Base-by-base conservation (phyloP, 1,284 basidiomycete species). In the Austroboletus olivaceoglutinosus region DNA sequence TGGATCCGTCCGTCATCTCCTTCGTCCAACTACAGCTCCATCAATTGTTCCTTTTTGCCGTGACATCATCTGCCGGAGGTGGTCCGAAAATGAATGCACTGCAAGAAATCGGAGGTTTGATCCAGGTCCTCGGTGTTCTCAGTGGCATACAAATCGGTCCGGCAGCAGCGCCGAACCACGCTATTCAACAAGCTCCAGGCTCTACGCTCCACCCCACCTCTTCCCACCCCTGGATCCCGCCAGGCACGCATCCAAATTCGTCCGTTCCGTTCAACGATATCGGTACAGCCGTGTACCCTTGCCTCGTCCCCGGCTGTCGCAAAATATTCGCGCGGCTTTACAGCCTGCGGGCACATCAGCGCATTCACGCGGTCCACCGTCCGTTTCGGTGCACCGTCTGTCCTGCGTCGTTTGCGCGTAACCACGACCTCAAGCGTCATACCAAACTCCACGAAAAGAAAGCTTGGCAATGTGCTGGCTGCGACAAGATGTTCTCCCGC, bases 351-450 rank as follows among this genome's bases (percentile, higher is more conserved):
- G 75, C 78, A 1, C 87, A 90, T 64, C 80, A 86, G 59, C 80
- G 82, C 27, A 63, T 77, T 27, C 83, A 87, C 57, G 74, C 83
- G 16, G 69, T 74, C 6, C 78, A 84, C 54, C 77, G 86, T 6
- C 85, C 86, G 1, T 83, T 76, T 65, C 76, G 77, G 15, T 89
- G 86, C 60, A 67, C 63, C 3, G 62, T 68, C 2, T 89, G 87
- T 52, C 82, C 85, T 11, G 86, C 86, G 8, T 82, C 83, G 10
- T 89, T 89, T 67, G 80, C 81, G 6, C 76, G 87, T 42, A 87
- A 85, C 56, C 86, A 89, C 56, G 87, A 90, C 63, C 73, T 89
- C 37, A 87, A 86, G 68, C 78, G 87, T 16, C 87, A 89, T 63
- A 64, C 77, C 25, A 80, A 80, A 58, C 70, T 85, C 31, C 86